Conservation (phyloP, 495 filamentous ascomycete species). For the Penicillium lividum region DNA sequence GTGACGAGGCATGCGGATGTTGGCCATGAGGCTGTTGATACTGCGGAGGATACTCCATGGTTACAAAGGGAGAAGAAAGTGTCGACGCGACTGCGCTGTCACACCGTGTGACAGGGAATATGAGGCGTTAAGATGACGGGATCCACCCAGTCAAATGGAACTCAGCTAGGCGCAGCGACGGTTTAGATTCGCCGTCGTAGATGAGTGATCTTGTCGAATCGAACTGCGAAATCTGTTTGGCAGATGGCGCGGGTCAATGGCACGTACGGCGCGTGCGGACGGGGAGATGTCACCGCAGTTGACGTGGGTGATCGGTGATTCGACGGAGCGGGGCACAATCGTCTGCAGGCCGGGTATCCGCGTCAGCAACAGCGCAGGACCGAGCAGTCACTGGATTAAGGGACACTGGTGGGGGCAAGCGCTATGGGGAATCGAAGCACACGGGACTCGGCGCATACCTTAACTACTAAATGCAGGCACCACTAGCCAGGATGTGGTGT, state of each 20-base stretch:
- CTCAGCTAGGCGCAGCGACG: constrained; percentile 2
- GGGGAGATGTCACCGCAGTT: constrained; percentile 29
- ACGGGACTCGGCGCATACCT: constrained; percentile 42
- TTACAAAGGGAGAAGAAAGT: constrained; percentile 19
- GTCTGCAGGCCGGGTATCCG: constrained; percentile 42
- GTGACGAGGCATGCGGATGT: constrained; percentile 53
- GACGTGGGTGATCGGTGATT: constrained; percentile 41
- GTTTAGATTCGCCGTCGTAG: constrained; percentile 12
- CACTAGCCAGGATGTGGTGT: constrained; percentile 13
- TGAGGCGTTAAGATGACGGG: background rate
- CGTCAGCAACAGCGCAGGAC: constrained; percentile 49
- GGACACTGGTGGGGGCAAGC: constrained; percentile 11
- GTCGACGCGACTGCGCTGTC: constrained; percentile 27
- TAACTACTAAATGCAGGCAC: constrained; percentile 17
- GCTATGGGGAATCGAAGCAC: constrained; percentile 16
- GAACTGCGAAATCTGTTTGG: constrained; percentile 26
- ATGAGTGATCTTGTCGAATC: constrained; percentile 11
- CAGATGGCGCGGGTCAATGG: constrained; percentile 30
- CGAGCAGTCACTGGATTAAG: constrained; percentile 47
- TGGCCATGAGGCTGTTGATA: constrained; percentile 59
- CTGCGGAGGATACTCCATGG: constrained; percentile 58
- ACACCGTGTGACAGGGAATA: constrained; percentile 31
- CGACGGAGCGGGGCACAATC: constrained; percentile 36
- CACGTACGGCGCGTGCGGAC: constrained; percentile 29
- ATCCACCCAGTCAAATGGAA: constrained; percentile 19